A percentile compares a stretch with the other conserved stretches of the same genome.
Evolutionary conservation across 2,329 filamentous ascomycete species (phyloP).

Genomic region (Alternaria arbusti): DNA sequence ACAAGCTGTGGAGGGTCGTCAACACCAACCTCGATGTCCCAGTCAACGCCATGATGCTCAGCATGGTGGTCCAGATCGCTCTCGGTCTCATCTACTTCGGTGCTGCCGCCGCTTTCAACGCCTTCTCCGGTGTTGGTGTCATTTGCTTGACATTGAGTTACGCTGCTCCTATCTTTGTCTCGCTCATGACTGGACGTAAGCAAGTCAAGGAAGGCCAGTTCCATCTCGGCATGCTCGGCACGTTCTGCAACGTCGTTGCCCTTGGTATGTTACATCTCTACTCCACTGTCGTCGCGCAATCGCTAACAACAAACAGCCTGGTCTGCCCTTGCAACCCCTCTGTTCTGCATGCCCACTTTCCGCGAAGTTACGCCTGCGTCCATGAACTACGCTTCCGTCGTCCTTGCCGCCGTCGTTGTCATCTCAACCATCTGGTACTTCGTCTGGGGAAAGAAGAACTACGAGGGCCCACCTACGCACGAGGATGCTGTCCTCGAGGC

Average conservation of each 20-base stretch:
- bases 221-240: slow-evolving; percentile 67
- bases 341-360: slow-evolving; percentile 74
- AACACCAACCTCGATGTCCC: slow-evolving; percentile 69
- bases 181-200: slow-evolving; percentile 65
- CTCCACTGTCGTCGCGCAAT: neutral
- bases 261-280: slow-evolving; percentile 59
- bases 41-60: slow-evolving; percentile 75
- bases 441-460: slow-evolving; percentile 73
- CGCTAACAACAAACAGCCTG: slow-evolving; percentile 52
- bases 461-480: slow-evolving; percentile 63
- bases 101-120: slow-evolving; percentile 72
- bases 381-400: slow-evolving; percentile 78
- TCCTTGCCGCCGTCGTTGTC: slow-evolving; percentile 70
- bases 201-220: slow-evolving; percentile 65
- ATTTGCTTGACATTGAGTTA: slow-evolving; percentile 74
- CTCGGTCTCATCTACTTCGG: slow-evolving; percentile 74
- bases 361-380: slow-evolving; percentile 65
- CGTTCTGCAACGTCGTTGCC: slow-evolving; percentile 68
- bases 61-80: slow-evolving; percentile 68
- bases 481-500: slow-evolving; percentile 42
- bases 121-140: slow-evolving; percentile 73
- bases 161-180: slow-evolving; percentile 70
- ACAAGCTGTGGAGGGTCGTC: slow-evolving; percentile 65
- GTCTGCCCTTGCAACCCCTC: slow-evolving; percentile 71
- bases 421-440: slow-evolving; percentile 72